Evolutionary conservation across 495 filamentous ascomycete genomes (phyloP), one percentile per base, ranked within the genome.

Genomic region (Neurospora africana): DNA sequence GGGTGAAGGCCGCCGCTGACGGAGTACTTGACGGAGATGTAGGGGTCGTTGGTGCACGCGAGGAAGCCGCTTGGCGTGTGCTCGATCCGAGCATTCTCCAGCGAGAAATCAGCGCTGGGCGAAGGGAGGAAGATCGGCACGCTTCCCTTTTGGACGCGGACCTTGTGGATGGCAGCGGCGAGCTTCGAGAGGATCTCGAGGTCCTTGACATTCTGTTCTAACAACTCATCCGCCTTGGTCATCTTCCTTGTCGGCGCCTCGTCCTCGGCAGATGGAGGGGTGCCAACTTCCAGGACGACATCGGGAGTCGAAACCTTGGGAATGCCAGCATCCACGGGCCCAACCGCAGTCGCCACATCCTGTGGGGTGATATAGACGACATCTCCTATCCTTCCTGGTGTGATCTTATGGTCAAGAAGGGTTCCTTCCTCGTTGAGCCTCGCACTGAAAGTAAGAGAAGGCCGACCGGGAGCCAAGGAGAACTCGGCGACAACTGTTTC

Each of bases 371-470:
- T 79, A 72, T 87, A 89, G 27, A 90, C 82, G n/a, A 98, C 92
- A 68, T 94, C 90, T 9, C 84, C 83, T 11, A 95, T 80, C 2
- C 82, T 87, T 4, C 91, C 93, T n/a, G 91, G 89, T 5, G 86
- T 83, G 43, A 98, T 85, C n/a, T 88, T 89, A 17, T 81, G 84
- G 4, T 95, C 91, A 10, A 94, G 74, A 23, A 96, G 80, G 7
- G 89, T 81, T 11, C 93, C 95, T 5, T 78, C 74, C 4, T 86
- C 81, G 21, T 84, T 81, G 68, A 98, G 81, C 70, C 87, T 89
- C 5, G 91, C 89, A 74, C 92, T 95, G 79, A 98, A 93, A 1
- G 94, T 97, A 69, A 98, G 81, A 33, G 89, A 91, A 0, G 91
- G 91, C 33, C 90, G 85, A 43, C 88, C 82, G 5, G 86, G 79